Base-by-base conservation (phyloP, 306 rosid species). In the Lupinus albus region DNA sequence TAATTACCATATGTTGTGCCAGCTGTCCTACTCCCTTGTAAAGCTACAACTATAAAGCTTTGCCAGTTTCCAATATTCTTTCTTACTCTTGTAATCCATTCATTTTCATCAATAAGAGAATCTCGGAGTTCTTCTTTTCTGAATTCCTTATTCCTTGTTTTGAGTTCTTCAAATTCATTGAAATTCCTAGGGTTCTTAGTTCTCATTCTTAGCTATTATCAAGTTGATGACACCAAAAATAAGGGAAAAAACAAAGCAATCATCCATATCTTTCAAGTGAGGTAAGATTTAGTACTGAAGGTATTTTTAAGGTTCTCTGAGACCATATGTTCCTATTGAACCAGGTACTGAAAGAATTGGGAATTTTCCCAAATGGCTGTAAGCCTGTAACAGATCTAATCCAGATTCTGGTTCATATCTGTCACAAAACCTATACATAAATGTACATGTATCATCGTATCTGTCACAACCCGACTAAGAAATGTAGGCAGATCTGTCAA, bases 381-480 rank as follows among this genome's bases (percentile, higher is more conserved):
- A 4, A 50, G 13, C 47, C 64, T 35, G n/a, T 25, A 4, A 50
- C 38, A 44, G 57, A 57, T 69, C 13, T 18, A 4, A 11, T 41
- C 44, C 30, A 4, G 30, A 1, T 25, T 25, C 2, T 0, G 30
- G 30, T 2, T 25, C 28, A 38, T 49, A 56, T 53, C 64, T 61
- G 71, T 62, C 76, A 44, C 64, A 13, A 25, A 60, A 12, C 8
- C 44, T 52, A 41, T 64, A 6, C 13, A 44, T 4, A 25, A 66
- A 56, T 11, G 20, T 17, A 47, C 18, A 52, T 36, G 51, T 25
- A 25, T 25, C 30, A 25, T 25, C 4, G 4, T 0, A 25, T 25
- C 2, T 25, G 3, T 25, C 30, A 25, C 30, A 25, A 21, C 1
- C 1, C 28, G 28, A 21, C 28, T 21, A 21, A 21, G 28, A 21